Evolutionary conservation across 768 basidiomycete genomes (phyloP).

Genomic region (Leucosporidium yakuticum): DNA sequence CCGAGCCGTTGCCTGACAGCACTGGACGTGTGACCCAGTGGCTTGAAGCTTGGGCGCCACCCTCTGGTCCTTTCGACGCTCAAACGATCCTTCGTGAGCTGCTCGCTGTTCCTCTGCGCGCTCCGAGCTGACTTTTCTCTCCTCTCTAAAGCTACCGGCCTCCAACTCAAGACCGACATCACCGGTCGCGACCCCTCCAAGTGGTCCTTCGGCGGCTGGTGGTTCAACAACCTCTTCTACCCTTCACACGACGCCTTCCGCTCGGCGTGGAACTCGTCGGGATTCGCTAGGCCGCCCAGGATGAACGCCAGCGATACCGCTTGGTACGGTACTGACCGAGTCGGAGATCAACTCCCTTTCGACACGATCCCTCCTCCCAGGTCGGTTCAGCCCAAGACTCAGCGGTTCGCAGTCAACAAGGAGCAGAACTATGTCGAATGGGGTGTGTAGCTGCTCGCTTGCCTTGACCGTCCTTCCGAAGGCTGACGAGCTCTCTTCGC

Average conservation of each 20-base stretch:
- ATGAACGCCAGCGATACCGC: slow-evolving; percentile 28
- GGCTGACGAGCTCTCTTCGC: background rate
- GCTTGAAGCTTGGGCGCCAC: slow-evolving; percentile 26
- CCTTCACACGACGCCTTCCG: slow-evolving; percentile 38
- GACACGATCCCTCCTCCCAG: slow-evolving; percentile 36
- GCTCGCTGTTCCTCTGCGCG: no score
- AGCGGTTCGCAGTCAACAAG: slow-evolving; percentile 38
- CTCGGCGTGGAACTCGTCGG: slow-evolving; percentile 31
- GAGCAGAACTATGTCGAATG: slow-evolving; percentile 37
- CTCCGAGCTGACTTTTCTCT: no score
- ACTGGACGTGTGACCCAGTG: slow-evolving; percentile 35
- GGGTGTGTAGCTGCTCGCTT: slow-evolving; percentile 10
- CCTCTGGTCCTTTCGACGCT: slow-evolving; percentile 32
- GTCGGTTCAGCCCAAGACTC: slow-evolving; percentile 36
- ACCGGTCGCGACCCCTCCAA: slow-evolving; percentile 38
- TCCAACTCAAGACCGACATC: slow-evolving; percentile 34
- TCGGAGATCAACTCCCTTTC: slow-evolving; percentile 24
- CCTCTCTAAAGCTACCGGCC: no score
- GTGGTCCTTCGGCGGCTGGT: slow-evolving; percentile 38
- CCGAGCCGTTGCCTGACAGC: slow-evolving; percentile 42
- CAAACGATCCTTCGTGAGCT: slow-evolving; percentile 37
- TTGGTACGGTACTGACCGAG: slow-evolving; percentile 37
- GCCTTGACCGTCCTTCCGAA: background rate
- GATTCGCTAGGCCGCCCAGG: slow-evolving; percentile 30
- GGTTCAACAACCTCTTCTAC: slow-evolving; percentile 38